Evolutionary conservation across 2,329 filamentous ascomycete species (phyloP).

Genomic region (Ophiocordyceps camponoti-rufipedis): DNA sequence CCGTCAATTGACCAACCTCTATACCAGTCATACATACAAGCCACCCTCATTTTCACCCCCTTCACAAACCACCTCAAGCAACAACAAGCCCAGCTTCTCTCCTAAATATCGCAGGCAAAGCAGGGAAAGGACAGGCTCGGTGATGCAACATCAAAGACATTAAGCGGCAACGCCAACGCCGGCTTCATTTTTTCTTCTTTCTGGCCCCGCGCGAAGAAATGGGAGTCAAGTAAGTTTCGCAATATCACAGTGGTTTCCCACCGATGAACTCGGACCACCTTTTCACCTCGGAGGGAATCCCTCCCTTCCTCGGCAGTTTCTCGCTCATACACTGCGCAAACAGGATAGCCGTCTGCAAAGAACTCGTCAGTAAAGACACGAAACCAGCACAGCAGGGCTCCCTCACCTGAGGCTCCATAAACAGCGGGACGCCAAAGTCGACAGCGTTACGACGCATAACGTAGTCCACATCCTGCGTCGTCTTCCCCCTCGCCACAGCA

Average conservation of each 20-base stretch:
- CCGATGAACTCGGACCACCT: slow-evolving; percentile 94
- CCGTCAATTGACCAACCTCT: neutral
- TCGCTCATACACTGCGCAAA: slow-evolving; percentile 95
- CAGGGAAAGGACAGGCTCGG: neutral
- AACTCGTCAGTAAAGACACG: neutral
- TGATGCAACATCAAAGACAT: neutral
- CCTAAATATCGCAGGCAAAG: neutral
- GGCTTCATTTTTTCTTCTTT: neutral
- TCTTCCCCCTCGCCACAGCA: slow-evolving; percentile 67
- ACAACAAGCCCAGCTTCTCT: too few species aligned
- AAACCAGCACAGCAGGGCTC: slow-evolving; percentile 10
- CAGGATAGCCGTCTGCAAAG: slow-evolving; percentile 66
- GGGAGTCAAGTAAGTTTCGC: neutral
- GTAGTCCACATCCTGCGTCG: slow-evolving; percentile 80
- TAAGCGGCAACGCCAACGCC: neutral
- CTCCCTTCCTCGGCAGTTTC: slow-evolving; percentile 78
- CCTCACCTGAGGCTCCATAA: slow-evolving; percentile 93
- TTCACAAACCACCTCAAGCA: neutral
- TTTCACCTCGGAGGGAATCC: slow-evolving; percentile 79
- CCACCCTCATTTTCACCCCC: neutral
- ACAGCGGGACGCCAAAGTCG: slow-evolving; percentile 91
- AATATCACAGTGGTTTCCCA: slow-evolving; percentile 53
- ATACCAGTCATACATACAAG: neutral
- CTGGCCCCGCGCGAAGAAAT: neutral
- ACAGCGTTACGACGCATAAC: slow-evolving; percentile 97